These are phyloP conservation scores for Mytilinidion resinicola DNA, from an alignment of 495 filamentous ascomycete genomes.

Conservation along the genomic window DNA sequence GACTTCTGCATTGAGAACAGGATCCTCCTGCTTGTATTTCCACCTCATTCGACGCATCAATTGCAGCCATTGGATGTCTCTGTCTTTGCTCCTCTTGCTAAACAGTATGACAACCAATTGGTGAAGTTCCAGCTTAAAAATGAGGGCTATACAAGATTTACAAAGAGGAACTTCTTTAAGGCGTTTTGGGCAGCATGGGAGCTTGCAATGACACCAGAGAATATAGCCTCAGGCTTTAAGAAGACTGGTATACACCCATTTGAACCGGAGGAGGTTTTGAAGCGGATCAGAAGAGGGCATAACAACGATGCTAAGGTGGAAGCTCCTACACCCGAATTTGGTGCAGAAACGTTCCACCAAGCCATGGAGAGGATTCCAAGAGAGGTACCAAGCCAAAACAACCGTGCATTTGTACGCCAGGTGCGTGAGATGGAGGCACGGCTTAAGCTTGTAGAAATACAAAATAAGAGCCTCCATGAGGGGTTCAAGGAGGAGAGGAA, in stretches of 20 bases:
- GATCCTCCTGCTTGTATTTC: constrained; percentile 18
- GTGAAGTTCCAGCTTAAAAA: not conserved
- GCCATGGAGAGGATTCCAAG: not conserved
- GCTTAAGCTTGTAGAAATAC: not conserved
- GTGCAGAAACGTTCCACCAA: not conserved
- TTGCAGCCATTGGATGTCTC: constrained; percentile 21
- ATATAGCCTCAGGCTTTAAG: not conserved
- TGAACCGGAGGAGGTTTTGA: not conserved
- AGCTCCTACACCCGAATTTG: not conserved
- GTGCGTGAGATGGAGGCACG: not conserved
- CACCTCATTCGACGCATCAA: constrained; percentile 14
- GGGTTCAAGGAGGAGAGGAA: not conserved
- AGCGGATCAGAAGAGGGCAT: not conserved
- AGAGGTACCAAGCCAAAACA: not conserved
- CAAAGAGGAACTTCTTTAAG: not conserved
- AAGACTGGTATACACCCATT: not conserved
- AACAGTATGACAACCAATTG: not conserved
- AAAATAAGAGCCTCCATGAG: not conserved
- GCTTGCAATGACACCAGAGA: not conserved
- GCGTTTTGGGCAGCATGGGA: not conserved
- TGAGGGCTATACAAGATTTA: not conserved
- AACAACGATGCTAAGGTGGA: not conserved
- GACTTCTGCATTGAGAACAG: constrained; percentile 13
- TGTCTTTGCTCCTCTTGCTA: constrained; percentile 4
- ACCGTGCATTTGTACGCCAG: not conserved